phyloP scores from a whole-genome alignment of 257 asterid species.

The Knoxia roxburghii region DNA sequence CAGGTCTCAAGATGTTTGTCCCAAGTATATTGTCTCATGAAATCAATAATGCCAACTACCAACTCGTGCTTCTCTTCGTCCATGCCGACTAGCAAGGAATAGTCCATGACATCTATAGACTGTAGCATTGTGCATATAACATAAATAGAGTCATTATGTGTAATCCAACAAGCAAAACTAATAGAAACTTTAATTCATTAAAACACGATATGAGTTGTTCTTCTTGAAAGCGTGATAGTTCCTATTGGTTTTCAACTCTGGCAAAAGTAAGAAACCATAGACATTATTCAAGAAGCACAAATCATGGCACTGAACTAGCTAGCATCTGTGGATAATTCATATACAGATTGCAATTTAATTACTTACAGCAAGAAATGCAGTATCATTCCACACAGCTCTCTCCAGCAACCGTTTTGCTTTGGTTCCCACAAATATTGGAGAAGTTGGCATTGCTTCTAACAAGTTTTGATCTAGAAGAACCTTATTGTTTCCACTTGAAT shows the following conservation, averaged over 20 bases:
- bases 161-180: no score
- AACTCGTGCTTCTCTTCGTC: constrained; percentile 70
- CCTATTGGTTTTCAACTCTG: not conserved
- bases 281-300: not conserved
- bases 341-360: constrained; percentile 7
- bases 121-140: constrained; percentile 19
- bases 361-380: constrained; percentile 82
- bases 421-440: constrained; percentile 78
- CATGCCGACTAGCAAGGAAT: constrained; percentile 71
- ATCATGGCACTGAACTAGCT: not conserved
- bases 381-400: constrained; percentile 88
- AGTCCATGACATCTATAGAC: constrained; percentile 85
- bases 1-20: constrained; percentile 87
- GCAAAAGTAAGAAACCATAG: not conserved
- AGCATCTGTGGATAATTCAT: not conserved
- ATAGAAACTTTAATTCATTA: no score
- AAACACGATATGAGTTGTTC: not conserved
- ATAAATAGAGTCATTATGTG: no score
- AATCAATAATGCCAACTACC: constrained; percentile 71
- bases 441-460: constrained; percentile 75
- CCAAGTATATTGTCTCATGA: constrained; percentile 91
- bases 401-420: constrained; percentile 66
- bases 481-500: constrained; percentile 76
- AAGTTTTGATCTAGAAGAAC: constrained; percentile 81
- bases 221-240: no score